Base-by-base conservation (phyloP, 2,329 filamentous ascomycete species). In the Trichoderma simmonsii region DNA sequence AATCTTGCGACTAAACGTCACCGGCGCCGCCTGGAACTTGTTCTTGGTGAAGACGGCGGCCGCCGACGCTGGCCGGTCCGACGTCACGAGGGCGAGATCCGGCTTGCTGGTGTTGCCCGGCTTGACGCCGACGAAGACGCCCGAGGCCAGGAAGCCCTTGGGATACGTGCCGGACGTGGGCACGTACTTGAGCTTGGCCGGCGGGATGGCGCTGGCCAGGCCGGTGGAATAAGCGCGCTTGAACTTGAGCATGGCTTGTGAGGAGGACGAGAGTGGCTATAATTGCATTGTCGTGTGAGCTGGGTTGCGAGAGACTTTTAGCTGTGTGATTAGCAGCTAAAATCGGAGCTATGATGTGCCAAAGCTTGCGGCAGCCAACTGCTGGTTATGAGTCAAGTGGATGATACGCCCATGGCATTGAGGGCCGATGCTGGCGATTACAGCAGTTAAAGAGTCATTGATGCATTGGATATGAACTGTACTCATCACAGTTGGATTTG, bases 41-140 rank as follows among this genome's bases (percentile, higher is more conserved):
- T 99, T 99, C 82, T 94, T 97, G 70, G 96, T 99, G 84, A 98
- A 98, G 60, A 98, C 95, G 7, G 94, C 96, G 0, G 95, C 94
- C 11, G 92, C 95, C 7, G 93, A 88, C 81, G 94, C 98, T 70
- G 95, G 94, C 67, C 87, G 87, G 77, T 97, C 93, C 7, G 96
- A 98, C 21, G 92, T 91, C 75, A 99, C 88, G 75, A 99, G 87
- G 43, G 95, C 94, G 64, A 99, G 88, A 81, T 99, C 96, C 36
- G 95, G 94, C 82, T 95, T 95, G 74, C 89, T 92, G 65, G 93
- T 97, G 83, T 98, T 98, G 75, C 91, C 91, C 15, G 94, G 90
- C 85, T 99, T 99, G 77, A 99, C 94, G 68, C 96, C 95, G 51
- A 97, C 95, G 79, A 97, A 91, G 65, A 93, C 93, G 74, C 93